Conservation (phyloP, 2,329 filamentous ascomycete species). For the Fusarium neocosmosporiellum region DNA sequence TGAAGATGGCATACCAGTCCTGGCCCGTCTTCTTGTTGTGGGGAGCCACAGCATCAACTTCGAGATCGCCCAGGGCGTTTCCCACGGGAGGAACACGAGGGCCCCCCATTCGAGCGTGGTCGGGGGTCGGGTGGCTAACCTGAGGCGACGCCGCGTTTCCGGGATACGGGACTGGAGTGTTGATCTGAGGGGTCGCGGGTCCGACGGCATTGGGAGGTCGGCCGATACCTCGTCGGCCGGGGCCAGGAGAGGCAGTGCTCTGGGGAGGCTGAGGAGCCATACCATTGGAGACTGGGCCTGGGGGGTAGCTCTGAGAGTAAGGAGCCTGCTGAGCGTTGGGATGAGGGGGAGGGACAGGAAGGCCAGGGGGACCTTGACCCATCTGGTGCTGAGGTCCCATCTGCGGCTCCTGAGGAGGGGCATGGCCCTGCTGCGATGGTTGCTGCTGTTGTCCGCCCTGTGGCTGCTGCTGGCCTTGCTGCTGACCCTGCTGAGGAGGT, state of each 20-base stretch:
- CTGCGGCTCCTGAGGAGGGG: conserved; percentile 78
- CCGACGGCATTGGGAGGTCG: conserved; percentile 71
- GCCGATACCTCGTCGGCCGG: conserved; percentile 77
- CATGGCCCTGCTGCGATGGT: conserved; percentile 51
- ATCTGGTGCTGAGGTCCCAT: conserved; percentile 64
- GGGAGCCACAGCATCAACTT: conserved; percentile 84
- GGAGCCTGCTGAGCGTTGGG: conserved; percentile 74
- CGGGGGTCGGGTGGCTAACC: conserved; percentile 84
- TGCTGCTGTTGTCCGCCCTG: conserved; percentile 58
- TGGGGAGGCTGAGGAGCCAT: conserved; percentile 87
- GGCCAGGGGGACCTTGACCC: conserved; percentile 79
- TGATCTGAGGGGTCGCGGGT: conserved; percentile 92
- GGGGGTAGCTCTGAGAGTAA: conserved; percentile 77
- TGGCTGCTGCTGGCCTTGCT: conserved; percentile 63
- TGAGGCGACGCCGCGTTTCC: conserved; percentile 86
- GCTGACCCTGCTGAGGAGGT: conserved; percentile 78
- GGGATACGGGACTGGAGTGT: conserved; percentile 86
- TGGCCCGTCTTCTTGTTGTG: conserved; percentile 88
- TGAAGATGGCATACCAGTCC: conserved; percentile 98
- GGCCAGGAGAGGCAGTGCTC: conserved; percentile 87
- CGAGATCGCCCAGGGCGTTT: conserved; percentile 83
- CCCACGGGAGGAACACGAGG: conserved; percentile 63
- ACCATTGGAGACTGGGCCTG: conserved; percentile 70
- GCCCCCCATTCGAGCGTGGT: conserved; percentile 67
- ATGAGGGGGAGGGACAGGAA: conserved; percentile 67